phyloP scores from a whole-genome alignment of 1,139 yeast species.

The Taphrina wiesneri region DNA sequence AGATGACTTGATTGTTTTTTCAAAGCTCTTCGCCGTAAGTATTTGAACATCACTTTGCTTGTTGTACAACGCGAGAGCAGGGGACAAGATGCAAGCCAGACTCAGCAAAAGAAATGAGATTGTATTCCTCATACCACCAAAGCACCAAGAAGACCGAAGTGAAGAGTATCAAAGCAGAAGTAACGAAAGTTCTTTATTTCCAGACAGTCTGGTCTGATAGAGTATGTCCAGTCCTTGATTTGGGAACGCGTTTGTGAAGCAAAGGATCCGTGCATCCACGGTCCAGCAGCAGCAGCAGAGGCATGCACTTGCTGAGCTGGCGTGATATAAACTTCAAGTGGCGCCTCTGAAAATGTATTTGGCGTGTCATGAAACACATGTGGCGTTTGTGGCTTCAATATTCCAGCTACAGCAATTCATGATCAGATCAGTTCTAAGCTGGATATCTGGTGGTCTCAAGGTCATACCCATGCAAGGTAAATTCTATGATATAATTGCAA shows the following conservation, averaged over 20 bases:
- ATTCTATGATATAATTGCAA: too few species aligned
- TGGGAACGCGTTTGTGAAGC: neutral
- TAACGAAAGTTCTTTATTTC: too few species aligned
- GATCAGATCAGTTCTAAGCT: too few species aligned
- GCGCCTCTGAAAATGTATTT: neutral
- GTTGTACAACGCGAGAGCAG: neutral
- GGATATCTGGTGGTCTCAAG: too few species aligned
- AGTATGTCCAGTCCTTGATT: too few species aligned
- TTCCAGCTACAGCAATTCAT: neutral
- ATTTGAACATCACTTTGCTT: conserved; percentile 8
- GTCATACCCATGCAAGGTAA: neutral
- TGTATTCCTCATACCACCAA: neutral
- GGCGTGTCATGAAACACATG: neutral
- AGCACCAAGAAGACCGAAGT: too few species aligned
- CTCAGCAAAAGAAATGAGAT: neutral
- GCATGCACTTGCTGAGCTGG: neutral
- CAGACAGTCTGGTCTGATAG: too few species aligned
- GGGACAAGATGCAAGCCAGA: neutral
- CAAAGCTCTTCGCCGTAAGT: conserved; percentile 66
- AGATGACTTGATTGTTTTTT: conserved; percentile 62
- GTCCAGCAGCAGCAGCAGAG: neutral
- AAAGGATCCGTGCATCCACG: neutral
- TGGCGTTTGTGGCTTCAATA: neutral
- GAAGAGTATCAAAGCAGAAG: too few species aligned
- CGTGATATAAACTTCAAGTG: neutral